These are phyloP conservation scores for Pisolithus tinctorius DNA, from an alignment of 768 basidiomycete species.

Conservation along the genomic window DNA sequence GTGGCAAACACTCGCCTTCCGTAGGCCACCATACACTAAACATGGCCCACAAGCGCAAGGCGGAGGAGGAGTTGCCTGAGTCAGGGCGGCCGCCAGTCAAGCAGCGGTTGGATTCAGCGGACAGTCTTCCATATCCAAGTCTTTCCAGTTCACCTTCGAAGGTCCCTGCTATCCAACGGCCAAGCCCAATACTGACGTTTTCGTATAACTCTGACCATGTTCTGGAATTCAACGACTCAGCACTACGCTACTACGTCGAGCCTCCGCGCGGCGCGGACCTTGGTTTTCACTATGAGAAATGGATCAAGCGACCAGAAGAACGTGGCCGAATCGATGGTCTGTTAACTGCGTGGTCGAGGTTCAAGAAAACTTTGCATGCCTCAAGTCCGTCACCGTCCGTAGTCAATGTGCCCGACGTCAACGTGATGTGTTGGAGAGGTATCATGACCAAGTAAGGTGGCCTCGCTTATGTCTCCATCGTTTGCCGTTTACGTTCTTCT, in stretches of 20 bases:
- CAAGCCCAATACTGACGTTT: constrained; percentile 61
- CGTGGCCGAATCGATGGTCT: constrained; percentile 63
- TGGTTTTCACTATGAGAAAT: constrained; percentile 63
- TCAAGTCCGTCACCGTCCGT: constrained; percentile 21
- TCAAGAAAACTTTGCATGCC: constrained; percentile 30
- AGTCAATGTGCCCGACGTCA: constrained; percentile 35
- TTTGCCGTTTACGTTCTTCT: constrained; percentile 8
- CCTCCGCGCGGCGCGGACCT: constrained; percentile 65
- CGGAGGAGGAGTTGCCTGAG: constrained; percentile 9
- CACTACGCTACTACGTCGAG: constrained; percentile 62
- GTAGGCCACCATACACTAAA: constrained; percentile 4
- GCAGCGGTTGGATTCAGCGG: constrained; percentile 1
- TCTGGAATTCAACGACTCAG: constrained; percentile 61
- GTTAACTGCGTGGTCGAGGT: constrained; percentile 48
- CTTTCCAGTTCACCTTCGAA: constrained; percentile 16
- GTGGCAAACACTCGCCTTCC: not conserved
- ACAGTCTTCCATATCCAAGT: constrained; percentile 16
- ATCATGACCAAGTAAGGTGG: constrained; percentile 71
- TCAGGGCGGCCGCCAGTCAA: constrained; percentile 2
- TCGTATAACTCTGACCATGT: constrained; percentile 55
- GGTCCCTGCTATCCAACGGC: constrained; percentile 57
- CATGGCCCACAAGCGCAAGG: constrained; percentile 26
- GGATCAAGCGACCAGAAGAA: constrained; percentile 61
- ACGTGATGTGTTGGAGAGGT: constrained; percentile 70
- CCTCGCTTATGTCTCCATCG: constrained; percentile 1